Evolutionary conservation across 352 stramenopile genomes (phyloP), one percentile per base, ranked within the genome.

Genomic region (Pythium aquatile): DNA sequence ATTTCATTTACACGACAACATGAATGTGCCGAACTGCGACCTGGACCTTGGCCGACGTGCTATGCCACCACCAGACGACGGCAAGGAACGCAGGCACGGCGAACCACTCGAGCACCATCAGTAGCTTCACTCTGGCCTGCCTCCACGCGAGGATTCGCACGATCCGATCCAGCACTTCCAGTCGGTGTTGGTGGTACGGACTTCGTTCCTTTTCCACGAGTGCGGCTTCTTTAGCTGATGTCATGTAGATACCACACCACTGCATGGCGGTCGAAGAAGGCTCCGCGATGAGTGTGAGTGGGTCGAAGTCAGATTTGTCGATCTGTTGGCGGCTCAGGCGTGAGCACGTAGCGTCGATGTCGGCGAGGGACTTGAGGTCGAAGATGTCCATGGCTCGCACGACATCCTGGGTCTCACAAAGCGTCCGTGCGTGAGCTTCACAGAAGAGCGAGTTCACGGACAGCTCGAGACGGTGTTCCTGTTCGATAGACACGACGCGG

Each of bases 31-130:
- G 20, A 26, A 16, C 16, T 11, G 42, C 44, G 47, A n/a, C 54
- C 13, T 48, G 33, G 48, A 44, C 42, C 59, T 75, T 70, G 8
- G 26, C 11, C 6, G 57, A 57, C 24, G 48, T 47, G n/a, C 35
- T 58, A 14, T 52, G 60, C 42, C 58, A 55, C 61, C 63, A 69
- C 63, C 55, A 69, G 0, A 61, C 32, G 16, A 66, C 46, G 9
- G 57, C 53, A 2, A 51, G 14, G 29, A 76, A 39, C 20, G 57
- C 59, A 10, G 61, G 61, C 24, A 66, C 8, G 13, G 65, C 46
- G 54, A 76, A 68, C 61, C 69, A 73, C 39, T 65, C 54, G 46
- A 76, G 69, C 58, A 73, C 46, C 52, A 71, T 57, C 8, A 76
- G 47, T 47, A 76, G 42, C 57, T 67, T 64, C 26, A 58, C 20